Evolutionary conservation across 768 basidiomycete species (phyloP), one percentile per base, ranked within the genome.

Genomic region (Hygrophoropsis aurantiaca): DNA sequence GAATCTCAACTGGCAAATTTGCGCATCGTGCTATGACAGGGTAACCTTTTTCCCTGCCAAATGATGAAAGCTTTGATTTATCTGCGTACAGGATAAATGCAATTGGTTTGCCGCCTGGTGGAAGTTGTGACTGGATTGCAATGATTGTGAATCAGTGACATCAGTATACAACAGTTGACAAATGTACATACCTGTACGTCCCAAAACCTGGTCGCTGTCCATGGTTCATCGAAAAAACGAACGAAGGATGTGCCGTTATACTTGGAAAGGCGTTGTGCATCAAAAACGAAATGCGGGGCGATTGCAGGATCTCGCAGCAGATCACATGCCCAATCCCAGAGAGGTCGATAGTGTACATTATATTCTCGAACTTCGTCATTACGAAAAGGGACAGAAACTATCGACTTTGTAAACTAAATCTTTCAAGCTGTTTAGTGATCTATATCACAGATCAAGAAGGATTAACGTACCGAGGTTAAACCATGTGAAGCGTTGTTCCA

Each of bases 41-140:
- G 42, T 74, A 69, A 1, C 61, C 73, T 44, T 72, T 71, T 30
- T 53, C 57, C 2, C 62, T 67, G 0, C 71, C 67, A 55, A 73
- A 73, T 3, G 63, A 60, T 2, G 69, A 74, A 1, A 74, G 50
- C 11, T 63, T 60, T 1, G 66, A 62, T 41, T 74, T 74, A 53
- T 75, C 72, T 5, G 72, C 67, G 60, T 73, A 75, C 0, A 75
- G 34, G 20, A 73, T 67, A 21, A 70, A 58, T 4, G 51, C 49
- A 3, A 71, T 51, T 0, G 65, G 62, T 18, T 65, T 64, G 3
- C 55, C 66, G 11, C 34, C 58, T 4, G 16, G 18, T 4, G 57
- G 55, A 26, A 51, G 42, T 36, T 35, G 19, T 37, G 43, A 40
- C 50, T 51, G 20, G 33, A 33, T 42, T 30, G 18, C 21, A 32